Evolutionary conservation across 2,329 filamentous ascomycete genomes (phyloP), one percentile per base, ranked within the genome.

Genomic region (Pestalotiopsis sp.): DNA sequence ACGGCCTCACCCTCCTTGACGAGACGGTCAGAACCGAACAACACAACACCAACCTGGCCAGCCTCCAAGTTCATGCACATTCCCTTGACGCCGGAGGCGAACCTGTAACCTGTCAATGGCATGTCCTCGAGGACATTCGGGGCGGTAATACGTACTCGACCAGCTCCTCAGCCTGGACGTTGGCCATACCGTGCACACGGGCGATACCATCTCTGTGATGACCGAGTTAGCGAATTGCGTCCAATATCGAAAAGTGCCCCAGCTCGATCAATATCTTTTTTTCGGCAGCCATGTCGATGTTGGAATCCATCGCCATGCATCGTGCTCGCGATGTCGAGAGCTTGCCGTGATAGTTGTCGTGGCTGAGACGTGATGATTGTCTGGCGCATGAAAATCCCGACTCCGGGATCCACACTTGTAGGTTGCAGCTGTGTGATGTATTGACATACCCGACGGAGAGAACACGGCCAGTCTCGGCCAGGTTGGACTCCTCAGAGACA

Each of bases 61-160:
- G 96, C 96, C 89, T 99, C 96, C 87, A 99, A 92, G 93, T 99
- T 99, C 95, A 99, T 98, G 93, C 95, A 98, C 96, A 99, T 99
- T 85, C 96, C 96, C 92, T 98, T 98, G 86, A 98, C 96, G 85
- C 96, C 96, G 76, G 96, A 99, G 80, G 96, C 94, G 89, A 99
- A 99, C 90, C 95, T 98, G 76, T 69, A 61, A 45, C 7, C 20
- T 56, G 68, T 77, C 52, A 71, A 70, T 45, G 31, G 27, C 72
- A 76, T 72, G 71, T 73, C 70, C 67, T 56, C 45, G 62, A 65
- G 58, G 69, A 69, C 63, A 68, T 61, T 71, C 65, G 68, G 56
- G 63, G 66, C 64, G 70, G 57, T 75, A 70, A 31, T 72, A 92
- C 94, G 80, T 94, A 98, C 95, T 99, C 96, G 83, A 99, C 96